Evolutionary conservation across 495 filamentous ascomycete species (phyloP).

Genomic region (Lindgomyces ingoldianus): DNA sequence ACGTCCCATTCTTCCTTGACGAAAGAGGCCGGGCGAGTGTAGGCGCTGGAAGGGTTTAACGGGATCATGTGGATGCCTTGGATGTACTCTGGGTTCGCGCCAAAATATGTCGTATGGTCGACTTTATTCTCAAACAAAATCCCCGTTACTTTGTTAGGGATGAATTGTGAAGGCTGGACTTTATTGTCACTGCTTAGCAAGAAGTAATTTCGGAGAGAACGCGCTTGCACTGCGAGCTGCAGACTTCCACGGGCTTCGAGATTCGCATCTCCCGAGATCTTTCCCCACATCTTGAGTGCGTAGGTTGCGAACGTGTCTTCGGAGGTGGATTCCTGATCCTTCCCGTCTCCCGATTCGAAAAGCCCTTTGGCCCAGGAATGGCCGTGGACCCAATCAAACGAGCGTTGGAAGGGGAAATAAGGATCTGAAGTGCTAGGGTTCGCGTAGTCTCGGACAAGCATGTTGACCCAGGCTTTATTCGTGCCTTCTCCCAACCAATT

Average conservation of each 20-base stretch:
- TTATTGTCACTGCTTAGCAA: slow-evolving; percentile 68
- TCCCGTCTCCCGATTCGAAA: slow-evolving; percentile 87
- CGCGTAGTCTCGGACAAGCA: slow-evolving; percentile 57
- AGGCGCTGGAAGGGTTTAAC: slow-evolving; percentile 68
- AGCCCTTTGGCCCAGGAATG: slow-evolving; percentile 96
- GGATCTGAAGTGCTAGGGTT: slow-evolving; percentile 72
- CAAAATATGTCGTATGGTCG: slow-evolving; percentile 95
- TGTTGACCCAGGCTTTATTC: slow-evolving; percentile 81
- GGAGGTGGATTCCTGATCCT: slow-evolving; percentile 87
- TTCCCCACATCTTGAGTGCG: slow-evolving; percentile 92
- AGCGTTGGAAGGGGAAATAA: slow-evolving; percentile 81
- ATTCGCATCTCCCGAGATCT: slow-evolving; percentile 67
- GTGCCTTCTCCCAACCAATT: slow-evolving; percentile 61
- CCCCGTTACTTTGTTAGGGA: slow-evolving; percentile 82
- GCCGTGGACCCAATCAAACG: slow-evolving; percentile 92
- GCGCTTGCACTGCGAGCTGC: slow-evolving; percentile 73
- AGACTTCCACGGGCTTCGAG: slow-evolving; percentile 88
- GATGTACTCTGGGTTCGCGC: slow-evolving; percentile 74
- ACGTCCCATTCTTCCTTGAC: slow-evolving; percentile 83
- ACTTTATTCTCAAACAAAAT: slow-evolving; percentile 98
- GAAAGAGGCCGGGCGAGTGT: slow-evolving; percentile 68
- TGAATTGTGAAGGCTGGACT: slow-evolving; percentile 75
- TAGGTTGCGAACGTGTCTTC: slow-evolving; percentile 86
- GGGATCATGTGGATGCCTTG: slow-evolving; percentile 98
- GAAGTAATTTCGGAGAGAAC: slow-evolving; percentile 78